Conservation (phyloP, 2,329 filamentous ascomycete species). For the Fusarium multiceps region DNA sequence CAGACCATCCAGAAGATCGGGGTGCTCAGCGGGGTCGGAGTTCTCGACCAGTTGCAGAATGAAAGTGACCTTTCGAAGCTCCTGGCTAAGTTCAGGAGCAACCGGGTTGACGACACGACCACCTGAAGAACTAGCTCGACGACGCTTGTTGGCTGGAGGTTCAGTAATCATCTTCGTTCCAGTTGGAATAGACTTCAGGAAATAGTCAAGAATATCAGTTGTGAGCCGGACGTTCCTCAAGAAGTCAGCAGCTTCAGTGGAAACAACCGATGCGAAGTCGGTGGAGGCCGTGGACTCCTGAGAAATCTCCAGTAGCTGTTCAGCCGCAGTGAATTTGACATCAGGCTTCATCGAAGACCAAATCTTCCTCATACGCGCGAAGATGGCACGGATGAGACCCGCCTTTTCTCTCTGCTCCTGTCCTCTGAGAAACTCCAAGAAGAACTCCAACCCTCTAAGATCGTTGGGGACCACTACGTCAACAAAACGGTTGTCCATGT, state of each 20-base stretch:
- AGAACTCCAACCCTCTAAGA: conserved; percentile 60
- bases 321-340: conserved; percentile 67
- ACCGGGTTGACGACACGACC: conserved; percentile 70
- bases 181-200: conserved; percentile 79
- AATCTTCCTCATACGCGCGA: conserved; percentile 74
- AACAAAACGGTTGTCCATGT: conserved; percentile 59
- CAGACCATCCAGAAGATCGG: conserved; percentile 79
- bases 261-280: conserved; percentile 53
- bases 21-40: conserved; percentile 79
- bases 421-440: conserved; percentile 62
- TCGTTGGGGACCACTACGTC: conserved; percentile 67
- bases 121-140: conserved; percentile 80
- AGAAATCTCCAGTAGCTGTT: conserved; percentile 71
- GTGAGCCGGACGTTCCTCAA: conserved; percentile 79
- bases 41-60: conserved; percentile 89
- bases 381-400: conserved; percentile 72
- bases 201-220: conserved; percentile 75
- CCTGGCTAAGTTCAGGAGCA: conserved; percentile 72
- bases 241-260: conserved; percentile 75
- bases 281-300: conserved; percentile 55
- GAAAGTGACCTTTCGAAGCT: conserved; percentile 82
- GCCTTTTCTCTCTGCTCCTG: conserved; percentile 53
- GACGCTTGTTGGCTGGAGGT: conserved; percentile 79
- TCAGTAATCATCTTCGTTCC: conserved; percentile 78
- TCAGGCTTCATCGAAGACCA: conserved; percentile 79